Base-by-base conservation (phyloP, 257 asterid species). In the Prunella vulgaris region DNA sequence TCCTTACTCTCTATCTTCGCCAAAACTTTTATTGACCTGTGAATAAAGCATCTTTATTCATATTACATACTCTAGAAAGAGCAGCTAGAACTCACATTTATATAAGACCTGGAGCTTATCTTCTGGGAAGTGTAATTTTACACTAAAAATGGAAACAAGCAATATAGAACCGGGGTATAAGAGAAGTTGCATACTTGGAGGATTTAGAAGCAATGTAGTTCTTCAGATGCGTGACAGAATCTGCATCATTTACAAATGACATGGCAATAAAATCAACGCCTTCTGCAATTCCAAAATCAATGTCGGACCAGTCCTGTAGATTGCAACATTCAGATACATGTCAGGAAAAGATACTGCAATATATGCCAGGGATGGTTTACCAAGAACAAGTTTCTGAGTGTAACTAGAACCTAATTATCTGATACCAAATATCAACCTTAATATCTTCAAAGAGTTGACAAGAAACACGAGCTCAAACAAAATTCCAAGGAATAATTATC, bases 1-100 rank as follows among this genome's bases (percentile, higher is more conserved):
- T 87, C 91, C 61, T 88, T 56, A 73, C 86, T 77, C 82, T 88
- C 97, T 70, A 91, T 87, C 86, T 91, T 91, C 1, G 97, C 95
- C 85, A 91, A 71, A 8, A 88, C 95, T 81, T 81, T 82, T 58
- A 76, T 83, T 40, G 88, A 76, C 63, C 97, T 90, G 88, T 12
- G 20, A 67, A 76, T 35, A 53, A 53, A 33, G 52, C 48, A 71
- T 63, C 48, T 25, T 8, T 42, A 22, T 54, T 75, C 57, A 70
- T 28, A 48, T 54, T 60, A 27, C 33, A 54, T 46, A 25, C 61
- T 63, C 56, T 60, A 33, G 18, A 46, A 52, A 27, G n/a, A 2
- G 27, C 37, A 17, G 18, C 37, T 15, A 20, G 12, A 33, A 46
- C 30, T 10, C 0, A 5, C 30, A 14, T 27, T 14, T 46, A 21